Evolutionary conservation across 192 early-diverging fungal genomes (phyloP).

Genomic region (Rhizoclosmatium sp.): DNA sequence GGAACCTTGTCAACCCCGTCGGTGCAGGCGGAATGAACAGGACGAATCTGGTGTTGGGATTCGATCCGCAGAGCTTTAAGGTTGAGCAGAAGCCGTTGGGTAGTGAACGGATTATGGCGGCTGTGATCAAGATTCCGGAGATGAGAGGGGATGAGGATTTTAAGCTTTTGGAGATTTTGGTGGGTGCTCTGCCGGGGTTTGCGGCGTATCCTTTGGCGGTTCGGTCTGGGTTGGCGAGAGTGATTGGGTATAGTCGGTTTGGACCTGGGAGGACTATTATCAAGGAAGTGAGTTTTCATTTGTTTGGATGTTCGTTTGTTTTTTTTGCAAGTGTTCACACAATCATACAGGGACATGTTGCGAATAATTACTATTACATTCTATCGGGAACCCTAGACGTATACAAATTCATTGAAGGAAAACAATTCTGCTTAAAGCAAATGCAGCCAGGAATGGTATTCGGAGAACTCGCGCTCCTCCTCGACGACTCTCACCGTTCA

Average conservation of each 20-base stretch:
- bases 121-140: conserved; percentile 9
- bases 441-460: conserved; percentile 1
- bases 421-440: background rate
- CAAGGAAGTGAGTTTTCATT: background rate
- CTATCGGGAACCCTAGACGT: conserved; percentile 12
- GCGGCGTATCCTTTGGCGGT: background rate
- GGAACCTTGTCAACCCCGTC: background rate
- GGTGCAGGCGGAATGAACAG: background rate
- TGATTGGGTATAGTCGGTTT: conserved; percentile 14
- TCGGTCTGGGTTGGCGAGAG: background rate
- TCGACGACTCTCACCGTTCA: background rate
- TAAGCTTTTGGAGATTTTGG: background rate
- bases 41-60: background rate
- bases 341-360: background rate
- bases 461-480: conserved; percentile 16
- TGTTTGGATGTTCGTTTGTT: too few species aligned
- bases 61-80: conserved; percentile 1
- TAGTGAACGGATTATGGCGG: background rate
- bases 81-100: background rate
- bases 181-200: background rate
- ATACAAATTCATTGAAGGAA: background rate
- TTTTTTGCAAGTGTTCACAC: background rate
- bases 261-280: background rate
- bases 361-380: conserved; percentile 12
- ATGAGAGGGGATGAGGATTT: background rate